Percentiles rank a stretch among this genome's conserved stretches.
Conservation (phyloP, 352 stramenopile species). For the Phytopythium cucurbitacearum region DNA sequence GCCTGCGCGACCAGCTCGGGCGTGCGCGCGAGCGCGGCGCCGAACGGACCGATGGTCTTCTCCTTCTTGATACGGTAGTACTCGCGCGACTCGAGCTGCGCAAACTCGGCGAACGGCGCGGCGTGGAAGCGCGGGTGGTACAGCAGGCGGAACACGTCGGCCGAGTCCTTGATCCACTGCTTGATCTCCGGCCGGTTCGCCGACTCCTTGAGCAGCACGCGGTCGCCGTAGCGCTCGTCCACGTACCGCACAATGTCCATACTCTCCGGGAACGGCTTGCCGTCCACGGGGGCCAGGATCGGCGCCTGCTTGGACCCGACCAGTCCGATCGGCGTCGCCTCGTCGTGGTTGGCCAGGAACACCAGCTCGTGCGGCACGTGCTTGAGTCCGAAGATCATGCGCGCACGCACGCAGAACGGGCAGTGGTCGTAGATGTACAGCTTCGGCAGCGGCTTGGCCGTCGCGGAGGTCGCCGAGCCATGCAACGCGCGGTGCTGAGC, state of each 20-base stretch:
- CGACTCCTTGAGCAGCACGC: constrained; percentile 25
- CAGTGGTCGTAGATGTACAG: constrained; percentile 63
- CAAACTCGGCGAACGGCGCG: constrained; percentile 42
- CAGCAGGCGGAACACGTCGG: constrained; percentile 29
- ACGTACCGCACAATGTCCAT: constrained; percentile 59
- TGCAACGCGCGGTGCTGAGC: constrained; percentile 7
- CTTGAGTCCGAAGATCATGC: constrained; percentile 52
- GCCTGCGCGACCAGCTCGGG: constrained; percentile 29
- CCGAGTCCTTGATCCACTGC: constrained; percentile 42
- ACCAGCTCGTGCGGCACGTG: constrained; percentile 25
- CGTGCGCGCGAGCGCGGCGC: constrained; percentile 32
- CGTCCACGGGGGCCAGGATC: constrained; percentile 14
- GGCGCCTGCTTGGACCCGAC: constrained; percentile 37
- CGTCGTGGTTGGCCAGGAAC: constrained; percentile 50
- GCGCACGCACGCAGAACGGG: constrained; percentile 47
- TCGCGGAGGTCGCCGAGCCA: constrained; percentile 3
- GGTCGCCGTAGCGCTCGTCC: constrained; percentile 36
- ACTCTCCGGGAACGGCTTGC: constrained; percentile 45
- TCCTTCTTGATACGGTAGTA: constrained; percentile 62
- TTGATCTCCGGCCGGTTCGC: constrained; percentile 35
- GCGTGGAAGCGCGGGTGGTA: constrained; percentile 46
- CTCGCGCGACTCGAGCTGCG: constrained; percentile 27
- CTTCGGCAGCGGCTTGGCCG: constrained; percentile 18
- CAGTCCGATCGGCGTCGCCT: constrained; percentile 39
- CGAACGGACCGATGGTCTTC: constrained; percentile 39